Base-by-base conservation (phyloP, 495 filamentous ascomycete genomes). In the Penicillium diatomitis region DNA sequence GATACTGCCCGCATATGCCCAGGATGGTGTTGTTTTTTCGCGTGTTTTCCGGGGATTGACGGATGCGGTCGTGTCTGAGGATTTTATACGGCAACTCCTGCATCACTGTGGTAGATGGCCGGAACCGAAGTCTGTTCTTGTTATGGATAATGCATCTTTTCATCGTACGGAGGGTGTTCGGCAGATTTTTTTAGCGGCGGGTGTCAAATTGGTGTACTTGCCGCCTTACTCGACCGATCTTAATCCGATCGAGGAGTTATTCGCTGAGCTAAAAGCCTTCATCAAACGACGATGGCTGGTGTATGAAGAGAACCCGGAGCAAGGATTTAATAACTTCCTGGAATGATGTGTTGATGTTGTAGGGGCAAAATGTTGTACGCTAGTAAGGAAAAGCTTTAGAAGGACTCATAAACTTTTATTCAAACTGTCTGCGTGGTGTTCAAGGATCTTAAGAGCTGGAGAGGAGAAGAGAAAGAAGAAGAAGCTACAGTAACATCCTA, bases 41-140 rank as follows among this genome's bases (percentile, higher is more conserved):
- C 53, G 47, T 8, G 58, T 71, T 4, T 71, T 66, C 47, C 38
- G 34, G 5, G 43, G 49, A 29, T 51, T 37, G 6, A 55, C 48
- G 0, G 52, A 55, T 47, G 48, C 60, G 41, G 47, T 44, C 4
- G 42, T 70, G n/a, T 73, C 72, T 54, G 55, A 72, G 46, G 58
- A 66, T 47, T 73, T 65, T 53, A 61, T 70, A 31, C 55, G 66
- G 45, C 52, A 71, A 51, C 58, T 65, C 20, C 58, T 72, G 29
- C 50, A 46, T 34, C 52, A 66, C 43, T 70, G 47, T 48, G 49
- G 61, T 30, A 61, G 35, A 52, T 73, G 53, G 60, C 69, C 60
- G 8, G 60, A 68, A 41, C 69, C 58, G 20, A 69, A 65, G 40
- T 73, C 61, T n/a, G 65, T 72, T 38, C 10, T 52, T 36, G 45